phyloP scores from a whole-genome alignment of 2,329 filamentous ascomycete species.

The Penicillium crustosum region DNA sequence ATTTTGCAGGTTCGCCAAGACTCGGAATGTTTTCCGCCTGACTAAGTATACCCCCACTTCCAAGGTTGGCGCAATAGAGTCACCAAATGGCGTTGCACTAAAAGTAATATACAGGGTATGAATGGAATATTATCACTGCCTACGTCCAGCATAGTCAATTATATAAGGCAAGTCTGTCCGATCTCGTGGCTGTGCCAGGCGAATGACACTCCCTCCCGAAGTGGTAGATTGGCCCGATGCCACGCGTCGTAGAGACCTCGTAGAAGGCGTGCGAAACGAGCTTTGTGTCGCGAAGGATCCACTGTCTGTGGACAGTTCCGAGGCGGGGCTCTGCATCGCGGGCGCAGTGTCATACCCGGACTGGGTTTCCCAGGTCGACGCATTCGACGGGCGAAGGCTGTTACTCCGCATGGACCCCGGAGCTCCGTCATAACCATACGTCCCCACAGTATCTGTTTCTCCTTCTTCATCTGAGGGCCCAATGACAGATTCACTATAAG shows the following conservation, averaged over 20 bases:
- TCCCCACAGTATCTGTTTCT: slow-evolving; percentile 38
- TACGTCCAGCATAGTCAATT: slow-evolving; percentile 27
- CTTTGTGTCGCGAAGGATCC: slow-evolving; percentile 16
- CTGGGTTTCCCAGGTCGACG: slow-evolving; percentile 32
- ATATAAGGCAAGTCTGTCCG: slow-evolving; percentile 37
- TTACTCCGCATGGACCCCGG: slow-evolving; percentile 27
- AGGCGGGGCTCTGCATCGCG: slow-evolving; percentile 21
- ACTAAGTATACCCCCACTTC: slow-evolving; percentile 24
- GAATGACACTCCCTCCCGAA: slow-evolving; percentile 44
- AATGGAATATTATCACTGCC: slow-evolving; percentile 5
- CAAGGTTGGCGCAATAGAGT: slow-evolving; percentile 11
- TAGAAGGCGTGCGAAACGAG: slow-evolving; percentile 35
- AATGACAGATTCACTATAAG: slow-evolving; percentile 36
- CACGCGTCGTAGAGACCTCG: slow-evolving; percentile 34
- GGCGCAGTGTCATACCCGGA: slow-evolving; percentile 32
- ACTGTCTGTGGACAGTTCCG: slow-evolving; percentile 17
- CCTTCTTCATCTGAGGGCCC: slow-evolving; percentile 43
- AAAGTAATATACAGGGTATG: slow-evolving; percentile 17
- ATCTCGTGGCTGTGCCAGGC: slow-evolving; percentile 31
- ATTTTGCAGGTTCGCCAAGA: slow-evolving; percentile 25
- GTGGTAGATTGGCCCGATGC: slow-evolving; percentile 36
- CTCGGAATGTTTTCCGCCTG: slow-evolving; percentile 21
- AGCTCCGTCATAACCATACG: slow-evolving; percentile 23
- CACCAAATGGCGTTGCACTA: slow-evolving; percentile 11
- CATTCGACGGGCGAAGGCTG: slow-evolving; percentile 29